Evolutionary conservation across 2,329 filamentous ascomycete genomes (phyloP).

Genomic region (Pseudonectria foliicola): DNA sequence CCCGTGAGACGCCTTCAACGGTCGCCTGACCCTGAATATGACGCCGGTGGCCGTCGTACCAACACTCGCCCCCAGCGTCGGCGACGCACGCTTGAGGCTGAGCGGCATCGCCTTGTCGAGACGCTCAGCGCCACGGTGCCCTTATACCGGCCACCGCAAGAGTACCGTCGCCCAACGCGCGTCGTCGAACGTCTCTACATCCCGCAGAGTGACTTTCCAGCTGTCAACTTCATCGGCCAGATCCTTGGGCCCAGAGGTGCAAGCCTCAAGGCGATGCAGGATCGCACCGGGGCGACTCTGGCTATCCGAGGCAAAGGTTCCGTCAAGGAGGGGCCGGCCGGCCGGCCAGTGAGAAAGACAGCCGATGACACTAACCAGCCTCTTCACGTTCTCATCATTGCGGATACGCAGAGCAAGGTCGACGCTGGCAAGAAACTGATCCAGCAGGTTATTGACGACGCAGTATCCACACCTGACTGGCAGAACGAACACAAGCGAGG

Average conservation of each 20-base stretch:
- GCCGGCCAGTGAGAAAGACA: slow-evolving; percentile 28
- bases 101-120: too few species aligned
- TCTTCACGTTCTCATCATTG: slow-evolving; percentile 74
- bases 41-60: too few species aligned
- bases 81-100: too few species aligned
- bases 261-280: slow-evolving; percentile 75
- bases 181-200: slow-evolving; percentile 50
- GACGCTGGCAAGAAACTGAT: slow-evolving; percentile 72
- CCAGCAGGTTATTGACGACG: slow-evolving; percentile 72
- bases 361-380: slow-evolving; percentile 75
- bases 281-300: slow-evolving; percentile 69
- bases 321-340: slow-evolving; percentile 72
- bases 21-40: too few species aligned
- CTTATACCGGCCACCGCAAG: too few species aligned
- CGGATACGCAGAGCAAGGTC: slow-evolving; percentile 68
- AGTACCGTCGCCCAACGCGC: too few species aligned
- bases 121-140: too few species aligned
- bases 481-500: slow-evolving; percentile 75
- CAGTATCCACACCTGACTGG: slow-evolving; percentile 69
- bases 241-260: slow-evolving; percentile 79
- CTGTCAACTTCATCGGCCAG: slow-evolving; percentile 85
- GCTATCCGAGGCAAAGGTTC: slow-evolving; percentile 77
- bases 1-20: too few species aligned
- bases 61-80: too few species aligned
- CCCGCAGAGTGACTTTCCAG: slow-evolving; percentile 75